Conservation (phyloP, 192 early-diverging fungal genomes). For the Coemansia sp. region DNA sequence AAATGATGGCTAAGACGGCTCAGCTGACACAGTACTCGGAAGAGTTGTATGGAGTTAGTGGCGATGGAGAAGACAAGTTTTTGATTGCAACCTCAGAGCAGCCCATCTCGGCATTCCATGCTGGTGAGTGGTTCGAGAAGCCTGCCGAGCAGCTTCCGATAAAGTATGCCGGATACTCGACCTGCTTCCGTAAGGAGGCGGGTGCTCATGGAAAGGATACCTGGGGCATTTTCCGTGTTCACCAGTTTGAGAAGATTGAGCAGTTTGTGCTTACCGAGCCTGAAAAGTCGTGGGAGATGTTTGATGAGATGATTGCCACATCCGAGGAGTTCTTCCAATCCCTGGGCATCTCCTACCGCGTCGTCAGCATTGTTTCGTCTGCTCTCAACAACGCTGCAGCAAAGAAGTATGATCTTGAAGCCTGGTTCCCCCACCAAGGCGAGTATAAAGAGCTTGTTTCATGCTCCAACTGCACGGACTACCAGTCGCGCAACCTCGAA, state of each 20-base stretch:
- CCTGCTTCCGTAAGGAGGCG: constrained; percentile 99
- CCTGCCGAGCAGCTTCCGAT: constrained; percentile 88
- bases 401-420: constrained; percentile 99
- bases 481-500: constrained; percentile 91
- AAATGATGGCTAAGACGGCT: constrained; percentile 98
- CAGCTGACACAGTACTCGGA: constrained; percentile 98
- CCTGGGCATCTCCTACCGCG: constrained; percentile 90
- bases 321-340: constrained; percentile 97
- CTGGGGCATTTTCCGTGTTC: constrained; percentile 99
- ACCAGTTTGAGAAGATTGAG: constrained; percentile 99
- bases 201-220: constrained; percentile 96
- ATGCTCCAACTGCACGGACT: constrained; percentile 99
- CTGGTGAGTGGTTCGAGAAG: constrained; percentile 93
- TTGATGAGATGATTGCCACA: constrained; percentile 89
- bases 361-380: constrained; percentile 94
- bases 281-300: constrained; percentile 98
- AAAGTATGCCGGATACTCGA: constrained; percentile 94
- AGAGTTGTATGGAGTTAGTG: constrained; percentile 91
- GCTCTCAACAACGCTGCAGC: constrained; percentile 99
- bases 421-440: constrained; percentile 98
- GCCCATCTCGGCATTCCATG: constrained; percentile 96
- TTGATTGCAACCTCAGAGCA: constrained; percentile 99
- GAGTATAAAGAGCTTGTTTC: constrained; percentile 98
- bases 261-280: constrained; percentile 96
- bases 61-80: constrained; percentile 89